Evolutionary conservation across 768 basidiomycete genomes (phyloP), one percentile per base, ranked within the genome.

Genomic region (Mycena olivaceomarginata): DNA sequence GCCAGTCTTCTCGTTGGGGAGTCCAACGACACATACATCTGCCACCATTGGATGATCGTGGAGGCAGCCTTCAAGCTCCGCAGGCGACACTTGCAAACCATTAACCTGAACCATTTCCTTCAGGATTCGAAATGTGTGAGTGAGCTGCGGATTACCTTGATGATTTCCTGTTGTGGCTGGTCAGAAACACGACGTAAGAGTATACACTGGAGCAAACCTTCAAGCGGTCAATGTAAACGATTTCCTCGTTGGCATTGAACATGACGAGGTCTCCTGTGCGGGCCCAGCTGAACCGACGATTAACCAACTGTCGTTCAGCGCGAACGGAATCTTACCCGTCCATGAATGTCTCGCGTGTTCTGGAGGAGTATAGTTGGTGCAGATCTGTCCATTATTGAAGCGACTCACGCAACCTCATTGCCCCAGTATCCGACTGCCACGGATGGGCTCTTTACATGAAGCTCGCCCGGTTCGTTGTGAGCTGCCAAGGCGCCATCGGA

Each of bases 11-110:
- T 92, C 91, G 78, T 95, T 90, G 5, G 88, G 89, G 39, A 92
- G 77, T 0, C 92, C 90, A n/a, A 94, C 88, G 10, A 94, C 93
- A 73, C 93, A 93, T 6, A 86, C 88, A 75, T 94, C 94, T 3
- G 86, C 84, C 25, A 94, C 87, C 78, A 92, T 90, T 3, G 90
- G 86, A 82, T 94, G 92, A 12, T 82, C 82, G 18, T 88, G 80
- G 9, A 89, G 80, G 67, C 85, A 85, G 22, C 86, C 93, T 81
- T 94, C 93, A 15, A 94, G 84, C 73, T 94, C 93, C 4, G 94
- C 86, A 4, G 86, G 87, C 8, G 87, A 84, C 15, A 88, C 87
- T 74, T 67, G 62, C 6, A 60, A 20, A 7, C 90, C 91, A 53
- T 80, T 85, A 51, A 89, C 88, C 81, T 92, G 91, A 80, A 48